These are phyloP conservation scores for Sungouiella blattae DNA, from an alignment of 805 yeast species.

Conservation along the genomic window DNA sequence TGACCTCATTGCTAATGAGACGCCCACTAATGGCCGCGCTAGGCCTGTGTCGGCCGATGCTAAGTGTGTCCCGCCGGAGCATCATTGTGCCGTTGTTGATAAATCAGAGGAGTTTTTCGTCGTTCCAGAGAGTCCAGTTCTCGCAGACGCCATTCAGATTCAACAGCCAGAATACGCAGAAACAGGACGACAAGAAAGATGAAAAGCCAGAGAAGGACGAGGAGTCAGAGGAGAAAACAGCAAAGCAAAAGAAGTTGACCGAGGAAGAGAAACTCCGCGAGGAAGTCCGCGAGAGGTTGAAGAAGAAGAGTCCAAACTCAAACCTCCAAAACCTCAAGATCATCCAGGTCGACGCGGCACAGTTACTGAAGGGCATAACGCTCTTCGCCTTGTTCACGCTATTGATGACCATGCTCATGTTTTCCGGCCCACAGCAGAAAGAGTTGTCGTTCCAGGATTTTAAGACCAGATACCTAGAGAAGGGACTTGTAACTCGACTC, in stretches of 20 bases:
- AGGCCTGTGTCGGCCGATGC: neutral
- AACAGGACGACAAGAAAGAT: conserved; percentile 1
- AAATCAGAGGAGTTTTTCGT: conserved; percentile 3
- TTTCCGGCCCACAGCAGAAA: conserved; percentile 17
- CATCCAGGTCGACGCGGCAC: conserved; percentile 17
- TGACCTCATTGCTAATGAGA: conserved; percentile 1
- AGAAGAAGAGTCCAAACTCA: conserved; percentile 25
- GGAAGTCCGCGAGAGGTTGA: conserved; percentile 28
- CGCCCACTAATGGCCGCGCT: neutral
- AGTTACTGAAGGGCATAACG: conserved; percentile 9
- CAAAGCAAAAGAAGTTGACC: conserved; percentile 7
- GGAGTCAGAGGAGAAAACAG: conserved; percentile 4
- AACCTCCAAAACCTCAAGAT: conserved; percentile 31
- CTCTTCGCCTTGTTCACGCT: conserved; percentile 19
- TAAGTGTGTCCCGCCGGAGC: neutral
- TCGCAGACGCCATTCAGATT: neutral
- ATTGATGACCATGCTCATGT: conserved; percentile 9
- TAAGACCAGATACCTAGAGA: conserved; percentile 70
- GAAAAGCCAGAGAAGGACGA: neutral
- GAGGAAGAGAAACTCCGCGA: conserved; percentile 35
- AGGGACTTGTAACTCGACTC: conserved; percentile 72
- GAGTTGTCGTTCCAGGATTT: conserved; percentile 74
- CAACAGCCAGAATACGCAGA: conserved; percentile 1
- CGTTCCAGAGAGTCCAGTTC: conserved; percentile 5
- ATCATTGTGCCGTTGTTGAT: neutral